Evolutionary conservation across 805 yeast genomes (phyloP), one percentile per base, ranked within the genome.

Genomic region (Isabelozyma rhagii): DNA sequence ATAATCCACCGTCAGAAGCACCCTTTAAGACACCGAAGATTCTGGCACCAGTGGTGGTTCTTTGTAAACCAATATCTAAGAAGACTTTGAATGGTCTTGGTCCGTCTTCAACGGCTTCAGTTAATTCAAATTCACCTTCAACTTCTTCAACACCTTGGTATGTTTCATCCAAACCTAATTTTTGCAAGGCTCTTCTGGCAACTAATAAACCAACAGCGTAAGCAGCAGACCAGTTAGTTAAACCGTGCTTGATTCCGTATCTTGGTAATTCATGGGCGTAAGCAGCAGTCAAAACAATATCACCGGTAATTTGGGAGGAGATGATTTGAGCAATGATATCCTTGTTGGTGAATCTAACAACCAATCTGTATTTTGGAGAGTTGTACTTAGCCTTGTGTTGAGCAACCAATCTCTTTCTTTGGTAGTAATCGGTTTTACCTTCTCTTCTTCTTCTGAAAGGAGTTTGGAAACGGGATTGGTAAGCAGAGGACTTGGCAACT

Each of bases 21-120:
- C 99, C 99, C 87, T 94, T 94, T 72, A 94, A 83, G 73, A 94
- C 97, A 89, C 98, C 99, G 71, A 94, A 94, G 77, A 94, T 84
- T 81, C 96, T 89, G 74, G 98, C 97, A 90, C 99, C 99, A 71
- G 98, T 92, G 82, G 99, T 94, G 81, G 99, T 91, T 87, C 99
- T 92, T 81, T 91, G 96, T 77, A 94, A 83, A 89, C 99, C 99
- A 72, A 94, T 92, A 77, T 94, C 99, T 73, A 94, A 85, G 90
- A 84, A 94, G 65, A 92, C 97, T 87, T 94, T 94, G 96, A 94
- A 94, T 75, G 99, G 99, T 79, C 98, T 87, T 82, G 98, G 99
- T 66, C 84, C 97, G 64, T 90, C 99, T 84, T 94, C 99, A 65
- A 91, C 97, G 63, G 98, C 98, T 85, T 94, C 97, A 69, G 97